phyloP scores from a whole-genome alignment of 2,329 filamentous ascomycete species.

The Ophiosphaerella narmari region DNA sequence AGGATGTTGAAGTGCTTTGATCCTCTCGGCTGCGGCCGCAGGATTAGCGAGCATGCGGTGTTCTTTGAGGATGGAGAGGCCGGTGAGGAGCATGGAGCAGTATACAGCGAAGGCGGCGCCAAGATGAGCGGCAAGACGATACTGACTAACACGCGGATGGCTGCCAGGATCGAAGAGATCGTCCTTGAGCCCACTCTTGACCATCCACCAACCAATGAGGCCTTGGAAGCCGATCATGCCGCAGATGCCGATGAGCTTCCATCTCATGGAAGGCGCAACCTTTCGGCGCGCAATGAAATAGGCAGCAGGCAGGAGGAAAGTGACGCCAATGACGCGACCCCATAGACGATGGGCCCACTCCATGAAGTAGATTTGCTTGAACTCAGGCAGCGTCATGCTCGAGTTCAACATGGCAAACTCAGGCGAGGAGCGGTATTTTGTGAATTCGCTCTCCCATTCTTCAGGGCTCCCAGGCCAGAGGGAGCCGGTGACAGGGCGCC shows the following conservation, averaged over 20 bases:
- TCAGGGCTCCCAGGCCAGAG: constrained; percentile 76
- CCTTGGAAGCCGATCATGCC: constrained; percentile 93
- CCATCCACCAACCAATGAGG: constrained; percentile 99
- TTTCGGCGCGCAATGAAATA: constrained; percentile 84
- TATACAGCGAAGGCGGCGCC: constrained; percentile 92
- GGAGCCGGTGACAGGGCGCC: constrained; percentile 93
- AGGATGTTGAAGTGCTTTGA: constrained; percentile 66
- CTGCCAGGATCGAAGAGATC: constrained; percentile 90
- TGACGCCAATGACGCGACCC: constrained; percentile 88
- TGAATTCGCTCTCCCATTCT: constrained; percentile 92
- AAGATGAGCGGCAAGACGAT: constrained; percentile 86
- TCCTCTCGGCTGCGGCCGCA: constrained; percentile 61
- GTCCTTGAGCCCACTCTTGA: constrained; percentile 92
- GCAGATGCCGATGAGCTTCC: constrained; percentile 80
- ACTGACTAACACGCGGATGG: constrained; percentile 92
- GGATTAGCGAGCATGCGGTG: constrained; percentile 73
- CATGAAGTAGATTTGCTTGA: constrained; percentile 99
- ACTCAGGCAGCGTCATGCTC: constrained; percentile 88
- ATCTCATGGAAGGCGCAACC: constrained; percentile 78
- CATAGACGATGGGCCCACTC: constrained; percentile 96
- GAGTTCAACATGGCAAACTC: constrained; percentile 93
- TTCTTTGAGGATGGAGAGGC: constrained; percentile 80
- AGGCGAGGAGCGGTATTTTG: constrained; percentile 88
- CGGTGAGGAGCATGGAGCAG: constrained; percentile 89
- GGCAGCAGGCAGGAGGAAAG: constrained; percentile 83